phyloP scores from a whole-genome alignment of 1,284 basidiomycete species.

The Entoloma clypeatum region DNA sequence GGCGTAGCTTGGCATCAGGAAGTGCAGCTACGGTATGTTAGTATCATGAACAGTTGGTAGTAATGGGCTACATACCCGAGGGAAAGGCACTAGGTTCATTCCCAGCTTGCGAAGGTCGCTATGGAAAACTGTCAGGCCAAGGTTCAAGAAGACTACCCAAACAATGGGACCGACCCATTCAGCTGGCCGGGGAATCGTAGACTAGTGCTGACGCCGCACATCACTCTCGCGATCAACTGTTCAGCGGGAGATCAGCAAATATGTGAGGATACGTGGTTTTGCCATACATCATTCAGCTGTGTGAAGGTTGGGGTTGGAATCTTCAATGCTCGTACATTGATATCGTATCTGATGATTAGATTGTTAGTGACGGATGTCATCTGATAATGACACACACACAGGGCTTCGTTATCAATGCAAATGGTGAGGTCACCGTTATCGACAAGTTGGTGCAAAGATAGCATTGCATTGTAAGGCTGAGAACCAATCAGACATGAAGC shows the following conservation, averaged over 20 bases:
- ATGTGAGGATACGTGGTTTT: conserved; percentile 8
- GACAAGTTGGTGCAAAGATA: conserved; percentile 89
- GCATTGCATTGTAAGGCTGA: conserved; percentile 85
- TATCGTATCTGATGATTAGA: conserved; percentile 61
- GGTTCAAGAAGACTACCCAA: neutral
- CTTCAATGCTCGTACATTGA: conserved; percentile 75
- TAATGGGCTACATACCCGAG: conserved; percentile 55
- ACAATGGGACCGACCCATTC: conserved; percentile 78
- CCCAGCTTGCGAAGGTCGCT: conserved; percentile 92
- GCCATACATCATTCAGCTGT: conserved; percentile 71
- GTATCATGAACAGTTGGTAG: neutral
- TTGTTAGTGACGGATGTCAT: neutral
- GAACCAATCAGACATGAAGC: conserved; percentile 4
- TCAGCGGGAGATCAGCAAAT: conserved; percentile 7
- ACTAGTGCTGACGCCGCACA: conserved; percentile 89
- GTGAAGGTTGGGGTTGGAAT: conserved; percentile 68
- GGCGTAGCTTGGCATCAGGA: conserved; percentile 86
- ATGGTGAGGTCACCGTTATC: conserved; percentile 90
- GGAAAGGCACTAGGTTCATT: conserved; percentile 93
- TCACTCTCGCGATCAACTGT: conserved; percentile 77
- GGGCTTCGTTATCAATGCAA: conserved; percentile 92
- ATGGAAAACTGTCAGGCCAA: conserved; percentile 2
- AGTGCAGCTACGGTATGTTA: conserved; percentile 62
- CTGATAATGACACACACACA: conserved; percentile 45
- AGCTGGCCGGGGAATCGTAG: conserved; percentile 93